Percentiles rank a stretch among this genome's conserved stretches.
Evolutionary conservation across 441 rosid species (phyloP).

Genomic region (Macaranga tanarius): DNA sequence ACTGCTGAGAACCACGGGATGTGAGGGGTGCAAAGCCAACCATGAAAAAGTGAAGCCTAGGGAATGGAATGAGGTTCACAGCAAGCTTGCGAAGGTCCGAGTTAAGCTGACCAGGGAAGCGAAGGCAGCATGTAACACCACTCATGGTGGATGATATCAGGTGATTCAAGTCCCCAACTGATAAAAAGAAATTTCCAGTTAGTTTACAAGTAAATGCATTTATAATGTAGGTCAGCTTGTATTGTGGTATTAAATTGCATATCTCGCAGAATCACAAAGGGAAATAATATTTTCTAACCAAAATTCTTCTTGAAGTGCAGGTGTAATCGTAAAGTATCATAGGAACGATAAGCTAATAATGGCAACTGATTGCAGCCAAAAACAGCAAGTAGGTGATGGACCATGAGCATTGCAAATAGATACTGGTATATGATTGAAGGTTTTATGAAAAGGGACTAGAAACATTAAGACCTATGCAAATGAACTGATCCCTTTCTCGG

Average conservation of each 20-base stretch:
- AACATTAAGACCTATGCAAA: not conserved
- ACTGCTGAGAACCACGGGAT: slow-evolving; percentile 55
- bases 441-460: not conserved
- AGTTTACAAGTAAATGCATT: not conserved
- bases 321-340: not conserved
- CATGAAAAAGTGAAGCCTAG: slow-evolving; percentile 62
- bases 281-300: not conserved
- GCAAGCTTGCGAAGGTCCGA: slow-evolving; percentile 59
- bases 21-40: slow-evolving; percentile 58
- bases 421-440: not conserved
- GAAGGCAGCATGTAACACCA: slow-evolving; percentile 60
- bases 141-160: slow-evolving; percentile 58
- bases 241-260: not conserved
- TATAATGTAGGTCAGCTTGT: not conserved
- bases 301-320: not conserved
- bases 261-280: not conserved
- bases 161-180: slow-evolving; percentile 62
- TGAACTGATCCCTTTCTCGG: not conserved
- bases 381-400: not conserved
- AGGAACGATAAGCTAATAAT: not conserved
- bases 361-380: not conserved
- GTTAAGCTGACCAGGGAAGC: slow-evolving; percentile 60
- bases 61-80: slow-evolving; percentile 55
- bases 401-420: not conserved
- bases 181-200: not conserved